These are phyloP conservation scores for Apiotrichum siamense DNA, from an alignment of 1,284 basidiomycete species.

Conservation along the genomic window DNA sequence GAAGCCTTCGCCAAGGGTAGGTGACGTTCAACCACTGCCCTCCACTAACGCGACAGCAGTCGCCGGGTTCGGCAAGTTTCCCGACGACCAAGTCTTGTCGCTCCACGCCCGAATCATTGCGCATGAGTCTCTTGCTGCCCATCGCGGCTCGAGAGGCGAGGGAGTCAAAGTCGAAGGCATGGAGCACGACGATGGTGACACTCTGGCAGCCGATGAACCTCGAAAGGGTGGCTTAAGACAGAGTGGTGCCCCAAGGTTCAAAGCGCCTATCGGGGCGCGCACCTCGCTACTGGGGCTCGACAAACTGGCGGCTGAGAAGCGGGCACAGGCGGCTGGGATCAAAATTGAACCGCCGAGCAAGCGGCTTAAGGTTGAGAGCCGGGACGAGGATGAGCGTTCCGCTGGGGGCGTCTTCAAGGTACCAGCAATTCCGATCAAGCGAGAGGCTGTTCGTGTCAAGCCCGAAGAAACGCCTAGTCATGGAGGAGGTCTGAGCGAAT, in stretches of 20 bases:
- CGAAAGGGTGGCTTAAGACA: conserved; percentile 71
- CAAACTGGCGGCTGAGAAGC: conserved; percentile 76
- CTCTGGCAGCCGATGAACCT: conserved; percentile 67
- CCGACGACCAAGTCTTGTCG: conserved; percentile 57
- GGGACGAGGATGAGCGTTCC: conserved; percentile 44
- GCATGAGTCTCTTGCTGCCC: conserved; percentile 51
- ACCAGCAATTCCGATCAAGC: conserved; percentile 58
- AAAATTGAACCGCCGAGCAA: conserved; percentile 55
- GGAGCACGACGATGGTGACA: conserved; percentile 70
- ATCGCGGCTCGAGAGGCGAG: not conserved
- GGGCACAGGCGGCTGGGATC: conserved; percentile 54
- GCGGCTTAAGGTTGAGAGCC: conserved; percentile 55
- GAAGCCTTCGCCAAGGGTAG: conserved; percentile 60
- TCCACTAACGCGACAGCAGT: conserved; percentile 54
- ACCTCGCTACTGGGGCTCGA: conserved; percentile 80
- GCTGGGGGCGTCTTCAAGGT: conserved; percentile 74
- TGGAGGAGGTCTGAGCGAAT: conserved; percentile 74
- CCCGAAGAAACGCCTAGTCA: conserved; percentile 91
- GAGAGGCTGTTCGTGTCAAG: conserved; percentile 60
- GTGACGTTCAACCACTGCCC: conserved; percentile 5
- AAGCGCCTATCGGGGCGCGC: conserved; percentile 61
- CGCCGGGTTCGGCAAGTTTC: conserved; percentile 77
- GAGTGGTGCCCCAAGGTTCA: conserved; percentile 66
- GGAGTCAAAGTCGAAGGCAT: conserved; percentile 56
- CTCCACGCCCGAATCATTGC: conserved; percentile 57